Conservation (phyloP, 2,329 filamentous ascomycete genomes). For the Pyrenochaeta sp. region DNA sequence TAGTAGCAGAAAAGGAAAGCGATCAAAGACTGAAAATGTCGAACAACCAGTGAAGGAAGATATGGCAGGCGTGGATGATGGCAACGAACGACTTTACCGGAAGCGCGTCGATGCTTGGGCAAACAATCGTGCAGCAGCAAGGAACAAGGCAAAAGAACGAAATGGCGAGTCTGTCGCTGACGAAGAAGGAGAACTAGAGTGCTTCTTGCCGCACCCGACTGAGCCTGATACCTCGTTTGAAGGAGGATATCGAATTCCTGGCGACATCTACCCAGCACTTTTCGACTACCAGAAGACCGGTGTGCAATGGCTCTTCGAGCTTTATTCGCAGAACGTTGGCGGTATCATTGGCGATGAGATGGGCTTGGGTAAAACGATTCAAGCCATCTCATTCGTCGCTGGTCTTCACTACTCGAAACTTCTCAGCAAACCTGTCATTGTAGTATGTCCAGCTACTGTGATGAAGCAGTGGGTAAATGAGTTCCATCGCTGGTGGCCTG, state of each 20-base stretch:
- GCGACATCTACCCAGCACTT: slow-evolving; percentile 88
- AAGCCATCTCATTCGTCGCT: slow-evolving; percentile 82
- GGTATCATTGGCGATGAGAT: slow-evolving; percentile 98
- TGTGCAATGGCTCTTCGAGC: slow-evolving; percentile 93
- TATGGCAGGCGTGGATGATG: slow-evolving; percentile 79
- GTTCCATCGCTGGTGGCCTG: slow-evolving; percentile 99
- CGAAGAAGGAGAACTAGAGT: slow-evolving; percentile 66
- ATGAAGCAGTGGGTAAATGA: slow-evolving; percentile 98
- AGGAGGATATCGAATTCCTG: slow-evolving; percentile 80
- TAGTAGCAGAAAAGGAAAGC: slow-evolving; percentile 35
- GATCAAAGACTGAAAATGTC: slow-evolving; percentile 22
- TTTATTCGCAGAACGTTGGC: slow-evolving; percentile 87
- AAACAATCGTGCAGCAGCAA: slow-evolving; percentile 66
- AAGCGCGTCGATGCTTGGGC: slow-evolving; percentile 79
- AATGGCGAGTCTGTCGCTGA: slow-evolving; percentile 28
- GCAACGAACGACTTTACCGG: slow-evolving; percentile 83
- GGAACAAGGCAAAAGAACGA: slow-evolving; percentile 55
- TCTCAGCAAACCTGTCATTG: slow-evolving; percentile 82
- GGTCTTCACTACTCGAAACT: slow-evolving; percentile 91
- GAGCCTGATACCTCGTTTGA: slow-evolving; percentile 77
- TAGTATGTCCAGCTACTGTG: slow-evolving; percentile 93
- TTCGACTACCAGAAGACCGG: slow-evolving; percentile 98
- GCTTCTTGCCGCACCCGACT: slow-evolving; percentile 86
- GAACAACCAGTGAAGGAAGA: slow-evolving; percentile 56
- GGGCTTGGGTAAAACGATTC: slow-evolving; percentile 95